Conservation (phyloP, 805 yeast genomes). For the Yarrowia yakushimensis region DNA sequence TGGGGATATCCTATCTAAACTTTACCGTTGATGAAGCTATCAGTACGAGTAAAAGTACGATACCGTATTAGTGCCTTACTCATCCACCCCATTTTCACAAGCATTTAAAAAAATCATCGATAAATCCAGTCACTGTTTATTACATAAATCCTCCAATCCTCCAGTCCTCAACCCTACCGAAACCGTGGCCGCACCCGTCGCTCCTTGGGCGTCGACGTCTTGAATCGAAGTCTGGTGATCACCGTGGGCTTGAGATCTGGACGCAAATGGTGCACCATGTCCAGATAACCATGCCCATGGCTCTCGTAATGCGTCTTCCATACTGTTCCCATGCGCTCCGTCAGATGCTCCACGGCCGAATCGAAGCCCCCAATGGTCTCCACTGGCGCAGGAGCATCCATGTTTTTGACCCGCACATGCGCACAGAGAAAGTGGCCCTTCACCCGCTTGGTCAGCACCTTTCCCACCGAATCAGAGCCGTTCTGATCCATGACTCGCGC, state of each 20-base stretch:
- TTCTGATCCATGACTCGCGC: neutral
- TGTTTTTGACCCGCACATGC: neutral
- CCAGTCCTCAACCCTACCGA: neutral
- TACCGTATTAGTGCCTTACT: too few relatives aligned
- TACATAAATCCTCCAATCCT: neutral
- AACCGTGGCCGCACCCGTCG: neutral
- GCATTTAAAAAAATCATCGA: neutral
- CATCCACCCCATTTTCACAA: too few relatives aligned
- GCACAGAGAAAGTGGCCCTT: neutral
- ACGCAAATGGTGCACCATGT: neutral
- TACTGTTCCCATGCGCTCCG: neutral
- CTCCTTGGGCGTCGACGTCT: neutral
- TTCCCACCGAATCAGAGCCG: neutral
- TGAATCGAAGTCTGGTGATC: neutral
- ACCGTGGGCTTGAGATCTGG: conserved; percentile 14
- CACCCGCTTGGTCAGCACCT: neutral
- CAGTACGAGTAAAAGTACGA: neutral
- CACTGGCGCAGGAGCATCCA: neutral
- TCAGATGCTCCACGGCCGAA: neutral
- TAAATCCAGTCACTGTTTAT: neutral
- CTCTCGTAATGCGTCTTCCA: conserved; percentile 22
- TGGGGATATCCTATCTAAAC: neutral
- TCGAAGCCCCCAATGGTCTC: conserved; percentile 1
- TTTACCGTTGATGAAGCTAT: too few relatives aligned
- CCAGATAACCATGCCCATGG: conserved; percentile 10